Evolutionary conservation across 345 rosid species (phyloP).

Genomic region (Cardamine resedifolia): DNA sequence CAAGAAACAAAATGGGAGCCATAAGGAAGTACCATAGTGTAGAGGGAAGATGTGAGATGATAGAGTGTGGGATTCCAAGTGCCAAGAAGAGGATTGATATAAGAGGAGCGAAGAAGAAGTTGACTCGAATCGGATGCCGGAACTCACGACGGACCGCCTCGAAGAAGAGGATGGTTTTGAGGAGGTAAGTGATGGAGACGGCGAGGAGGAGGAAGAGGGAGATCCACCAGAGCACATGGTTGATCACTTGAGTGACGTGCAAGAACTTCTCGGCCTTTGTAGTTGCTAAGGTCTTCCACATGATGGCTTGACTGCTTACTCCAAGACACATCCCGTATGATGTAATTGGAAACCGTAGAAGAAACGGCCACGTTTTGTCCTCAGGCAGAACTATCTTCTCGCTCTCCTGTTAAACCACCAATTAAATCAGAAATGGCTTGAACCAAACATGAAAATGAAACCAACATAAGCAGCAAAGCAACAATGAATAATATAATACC

Average conservation of each 20-base stretch:
- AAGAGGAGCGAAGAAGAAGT: conserved; percentile 96
- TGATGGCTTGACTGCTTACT: conserved; percentile 81
- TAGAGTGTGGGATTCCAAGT: conserved; percentile 68
- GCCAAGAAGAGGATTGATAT: conserved; percentile 73
- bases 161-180: conserved; percentile 61
- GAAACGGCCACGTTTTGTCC: conserved; percentile 88
- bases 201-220: conserved; percentile 49
- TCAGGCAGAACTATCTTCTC: conserved; percentile 78
- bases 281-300: conserved; percentile 84
- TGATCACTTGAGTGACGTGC: conserved; percentile 48
- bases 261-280: conserved; percentile 66
- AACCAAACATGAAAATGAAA: not conserved
- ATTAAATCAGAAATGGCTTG: not conserved
- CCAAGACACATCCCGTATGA: conserved; percentile 94
- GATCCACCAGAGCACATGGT: conserved; percentile 69
- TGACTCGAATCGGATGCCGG: conserved; percentile 80
- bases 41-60: conserved; percentile 43
- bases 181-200: conserved; percentile 56
- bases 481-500: conserved; percentile 38
- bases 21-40: conserved; percentile 80
- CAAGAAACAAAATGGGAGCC: conserved; percentile 71
- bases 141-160: conserved; percentile 92
- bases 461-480: not conserved
- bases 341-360: conserved; percentile 71
- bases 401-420: conserved; percentile 45